A percentile compares a stretch with the other conserved stretches of the same genome.
Evolutionary conservation across 2,329 filamentous ascomycete genomes (phyloP).

Genomic region (Botryotinia narcissicola): DNA sequence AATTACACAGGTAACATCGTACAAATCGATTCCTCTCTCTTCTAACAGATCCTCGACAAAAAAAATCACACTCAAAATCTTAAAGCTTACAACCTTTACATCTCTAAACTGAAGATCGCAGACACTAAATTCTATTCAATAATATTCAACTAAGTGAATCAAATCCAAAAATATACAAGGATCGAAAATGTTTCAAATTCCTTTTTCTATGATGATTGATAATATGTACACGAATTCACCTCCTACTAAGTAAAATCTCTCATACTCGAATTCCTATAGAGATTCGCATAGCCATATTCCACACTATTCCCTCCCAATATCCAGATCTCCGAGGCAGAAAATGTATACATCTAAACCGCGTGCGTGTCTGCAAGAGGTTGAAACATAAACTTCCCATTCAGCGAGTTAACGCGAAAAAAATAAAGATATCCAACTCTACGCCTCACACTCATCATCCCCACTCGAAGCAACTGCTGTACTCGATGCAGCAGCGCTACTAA

Average conservation of each 20-base stretch:
- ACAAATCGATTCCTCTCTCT: no score
- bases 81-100: rapidly evolving
- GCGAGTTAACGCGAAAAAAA: rapidly evolving
- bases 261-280: neutral
- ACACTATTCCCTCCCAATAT: neutral
- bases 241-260: neutral
- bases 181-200: neutral
- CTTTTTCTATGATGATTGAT: no score
- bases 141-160: neutral
- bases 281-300: rapidly evolving
- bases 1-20: no score
- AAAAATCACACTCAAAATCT: rapidly evolving
- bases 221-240: neutral
- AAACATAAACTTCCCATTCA: neutral
- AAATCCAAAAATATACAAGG: rapidly evolving
- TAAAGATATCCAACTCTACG: no score
- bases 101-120: rapidly evolving
- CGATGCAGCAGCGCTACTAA: no score
- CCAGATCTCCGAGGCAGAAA: neutral
- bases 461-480: neutral
- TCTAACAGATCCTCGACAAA: rapidly evolving
- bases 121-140: rapidly evolving
- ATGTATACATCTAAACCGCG: neutral
- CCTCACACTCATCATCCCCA: neutral
- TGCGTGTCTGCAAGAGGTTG: neutral